A percentile compares a stretch with the other conserved stretches of the same genome.
phyloP scores from a whole-genome alignment of 2,329 filamentous ascomycete genomes.

The Nemania serpens region DNA sequence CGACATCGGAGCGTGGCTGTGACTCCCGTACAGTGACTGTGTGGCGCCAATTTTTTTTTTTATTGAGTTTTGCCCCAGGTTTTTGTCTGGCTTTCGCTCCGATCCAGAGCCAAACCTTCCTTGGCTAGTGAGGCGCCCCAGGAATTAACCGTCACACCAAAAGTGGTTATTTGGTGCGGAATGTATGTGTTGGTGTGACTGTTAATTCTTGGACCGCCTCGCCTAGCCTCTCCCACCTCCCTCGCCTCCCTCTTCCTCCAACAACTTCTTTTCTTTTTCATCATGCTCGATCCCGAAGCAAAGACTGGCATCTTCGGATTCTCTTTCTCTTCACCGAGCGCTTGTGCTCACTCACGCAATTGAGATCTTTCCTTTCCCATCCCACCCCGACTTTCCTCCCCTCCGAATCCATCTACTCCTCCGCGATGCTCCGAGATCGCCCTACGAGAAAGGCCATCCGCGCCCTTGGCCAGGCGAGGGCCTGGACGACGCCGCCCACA shows the following conservation, averaged over 20 bases:
- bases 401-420: slow-evolving; percentile 14
- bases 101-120: slow-evolving; percentile 13
- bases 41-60: slow-evolving; percentile 8
- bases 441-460: slow-evolving; percentile 13
- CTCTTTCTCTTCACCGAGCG: slow-evolving; percentile 15
- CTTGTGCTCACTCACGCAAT: slow-evolving; percentile 19
- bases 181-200: too few relatives aligned
- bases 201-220: too few relatives aligned
- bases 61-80: slow-evolving; percentile 16
- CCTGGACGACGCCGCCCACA: slow-evolving; percentile 16
- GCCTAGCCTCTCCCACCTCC: slow-evolving; percentile 6
- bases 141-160: too few relatives aligned
- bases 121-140: too few relatives aligned
- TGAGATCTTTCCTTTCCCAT: slow-evolving; percentile 16
- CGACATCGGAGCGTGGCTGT: slow-evolving; percentile 11
- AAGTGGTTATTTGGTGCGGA: too few relatives aligned
- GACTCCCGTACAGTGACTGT: slow-evolving; percentile 15
- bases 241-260: slow-evolving; percentile 11
- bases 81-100: slow-evolving; percentile 15
- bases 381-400: slow-evolving; percentile 18
- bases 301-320: slow-evolving; percentile 13
- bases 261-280: slow-evolving; percentile 15
- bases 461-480: slow-evolving; percentile 18
- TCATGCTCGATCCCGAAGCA: slow-evolving; percentile 12
- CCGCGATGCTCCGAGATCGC: slow-evolving; percentile 12